Conservation (phyloP, 345 rosid genomes). For the Eucalyptus polyanthemos region DNA sequence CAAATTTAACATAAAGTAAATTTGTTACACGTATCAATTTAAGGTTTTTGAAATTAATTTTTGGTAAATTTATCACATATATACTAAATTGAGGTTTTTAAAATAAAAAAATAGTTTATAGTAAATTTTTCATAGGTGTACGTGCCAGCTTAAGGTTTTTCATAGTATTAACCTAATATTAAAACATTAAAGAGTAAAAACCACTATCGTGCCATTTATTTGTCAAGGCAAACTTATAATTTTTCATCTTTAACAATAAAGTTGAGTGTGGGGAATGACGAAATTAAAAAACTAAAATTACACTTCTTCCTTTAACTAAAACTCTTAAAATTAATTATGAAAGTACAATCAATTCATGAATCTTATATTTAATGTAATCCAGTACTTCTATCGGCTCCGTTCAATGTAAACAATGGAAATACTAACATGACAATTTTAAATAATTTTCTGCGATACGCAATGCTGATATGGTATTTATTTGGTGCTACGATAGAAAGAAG, state of each 20-base stretch:
- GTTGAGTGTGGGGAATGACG: background rate
- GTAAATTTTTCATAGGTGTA: no score
- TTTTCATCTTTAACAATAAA: background rate
- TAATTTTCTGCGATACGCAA: background rate
- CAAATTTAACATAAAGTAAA: no score
- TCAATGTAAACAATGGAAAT: background rate
- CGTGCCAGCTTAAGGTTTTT: accelerated
- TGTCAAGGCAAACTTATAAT: background rate
- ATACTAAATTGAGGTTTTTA: accelerated
- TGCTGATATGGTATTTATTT: background rate
- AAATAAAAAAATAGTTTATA: accelerated
- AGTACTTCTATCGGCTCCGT: accelerated
- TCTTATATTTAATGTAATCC: background rate
- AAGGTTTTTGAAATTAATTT: no score
- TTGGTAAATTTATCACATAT: no score
- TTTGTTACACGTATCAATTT: no score
- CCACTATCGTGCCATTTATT: background rate
- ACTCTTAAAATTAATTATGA: background rate
- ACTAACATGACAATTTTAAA: background rate
- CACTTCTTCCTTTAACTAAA: background rate
- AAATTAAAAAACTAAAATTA: background rate
- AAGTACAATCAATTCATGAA: background rate
- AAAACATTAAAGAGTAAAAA: background rate
- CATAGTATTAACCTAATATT: background rate
- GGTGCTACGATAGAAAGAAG: background rate